phyloP scores from a whole-genome alignment of 2,329 filamentous ascomycete genomes.

The Lachnellula hyalina region DNA sequence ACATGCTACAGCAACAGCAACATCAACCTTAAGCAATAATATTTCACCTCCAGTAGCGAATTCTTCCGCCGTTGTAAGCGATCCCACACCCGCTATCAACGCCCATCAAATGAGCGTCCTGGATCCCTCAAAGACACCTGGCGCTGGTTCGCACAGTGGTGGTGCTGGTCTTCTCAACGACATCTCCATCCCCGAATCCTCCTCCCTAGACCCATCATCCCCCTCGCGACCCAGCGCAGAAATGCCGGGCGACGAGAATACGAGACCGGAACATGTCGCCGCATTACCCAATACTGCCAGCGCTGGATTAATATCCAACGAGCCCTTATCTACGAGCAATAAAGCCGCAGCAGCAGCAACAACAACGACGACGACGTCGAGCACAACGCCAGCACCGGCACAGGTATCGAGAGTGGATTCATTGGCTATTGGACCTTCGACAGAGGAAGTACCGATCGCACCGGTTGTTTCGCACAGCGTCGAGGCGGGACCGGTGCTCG shows the following conservation, averaged over 20 bases:
- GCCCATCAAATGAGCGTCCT: constrained; percentile 25
- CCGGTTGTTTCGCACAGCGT: constrained; percentile 5
- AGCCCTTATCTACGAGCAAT: constrained; percentile 7
- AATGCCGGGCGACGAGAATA: constrained; percentile 2
- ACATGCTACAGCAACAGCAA: neutral
- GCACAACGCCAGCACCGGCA: constrained; percentile 6
- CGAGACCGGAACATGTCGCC: constrained; percentile 3
- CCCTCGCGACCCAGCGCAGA: constrained; percentile 7
- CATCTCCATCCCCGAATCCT: constrained; percentile 21
- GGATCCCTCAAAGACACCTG: constrained; percentile 16
- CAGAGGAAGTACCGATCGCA: constrained; percentile 10
- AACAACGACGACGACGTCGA: neutral
- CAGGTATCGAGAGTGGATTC: constrained; percentile 18
- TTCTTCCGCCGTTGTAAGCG: neutral
- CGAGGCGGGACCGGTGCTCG: constrained; percentile 46
- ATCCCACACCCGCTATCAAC: neutral
- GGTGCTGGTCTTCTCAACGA: constrained; percentile 20
- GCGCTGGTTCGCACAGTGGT: constrained; percentile 16
- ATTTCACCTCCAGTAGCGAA: neutral
- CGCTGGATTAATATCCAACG: neutral
- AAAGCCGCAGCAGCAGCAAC: constrained; percentile 1
- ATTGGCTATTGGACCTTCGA: constrained; percentile 22
- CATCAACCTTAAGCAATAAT: neutral
- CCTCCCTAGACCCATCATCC: constrained; percentile 15
- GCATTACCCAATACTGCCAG: neutral